Conservation (phyloP, 345 rosid species). For the Pugionium dolabratum region DNA sequence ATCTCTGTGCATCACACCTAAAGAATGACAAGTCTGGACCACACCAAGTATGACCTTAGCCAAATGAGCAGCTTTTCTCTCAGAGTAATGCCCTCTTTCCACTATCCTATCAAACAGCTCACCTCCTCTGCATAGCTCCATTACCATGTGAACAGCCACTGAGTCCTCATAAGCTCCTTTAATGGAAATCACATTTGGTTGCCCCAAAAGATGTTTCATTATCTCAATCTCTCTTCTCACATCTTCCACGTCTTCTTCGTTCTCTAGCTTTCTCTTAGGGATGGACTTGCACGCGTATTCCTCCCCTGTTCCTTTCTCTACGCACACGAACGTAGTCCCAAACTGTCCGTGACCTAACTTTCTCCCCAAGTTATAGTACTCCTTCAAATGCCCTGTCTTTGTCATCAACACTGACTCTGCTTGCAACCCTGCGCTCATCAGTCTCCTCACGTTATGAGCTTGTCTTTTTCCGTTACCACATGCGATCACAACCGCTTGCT, state of each 20-base stretch:
- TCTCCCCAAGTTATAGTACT: constrained; percentile 61
- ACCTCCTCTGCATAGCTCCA: constrained; percentile 92
- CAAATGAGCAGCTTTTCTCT: constrained; percentile 71
- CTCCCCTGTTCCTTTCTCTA: constrained; percentile 69
- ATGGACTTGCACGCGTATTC: constrained; percentile 92
- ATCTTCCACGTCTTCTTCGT: constrained; percentile 73
- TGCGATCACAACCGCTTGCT: constrained; percentile 18
- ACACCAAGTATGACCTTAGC: constrained; percentile 72
- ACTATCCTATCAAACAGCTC: constrained; percentile 90
- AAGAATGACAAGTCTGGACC: constrained; percentile 70
- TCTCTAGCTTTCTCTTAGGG: constrained; percentile 70
- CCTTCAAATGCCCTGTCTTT: constrained; percentile 69
- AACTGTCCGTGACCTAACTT: constrained; percentile 90
- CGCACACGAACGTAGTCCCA: constrained; percentile 80
- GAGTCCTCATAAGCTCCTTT: constrained; percentile 87
- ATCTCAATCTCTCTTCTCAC: constrained; percentile 92
- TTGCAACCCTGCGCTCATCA: constrained; percentile 57
- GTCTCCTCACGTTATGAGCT: constrained; percentile 57
- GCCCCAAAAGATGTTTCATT: constrained; percentile 80
- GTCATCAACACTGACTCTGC: constrained; percentile 59
- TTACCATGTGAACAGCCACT: constrained; percentile 83
- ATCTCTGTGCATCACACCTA: constrained; percentile 84
- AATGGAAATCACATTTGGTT: constrained; percentile 67
- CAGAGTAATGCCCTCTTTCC: constrained; percentile 75
- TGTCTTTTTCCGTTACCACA: constrained; percentile 35